Percentiles rank a stretch among this genome's conserved stretches.
These are phyloP conservation scores for Pythium brachiatum DNA, from an alignment of 352 stramenopile genomes.

Conservation along the genomic window DNA sequence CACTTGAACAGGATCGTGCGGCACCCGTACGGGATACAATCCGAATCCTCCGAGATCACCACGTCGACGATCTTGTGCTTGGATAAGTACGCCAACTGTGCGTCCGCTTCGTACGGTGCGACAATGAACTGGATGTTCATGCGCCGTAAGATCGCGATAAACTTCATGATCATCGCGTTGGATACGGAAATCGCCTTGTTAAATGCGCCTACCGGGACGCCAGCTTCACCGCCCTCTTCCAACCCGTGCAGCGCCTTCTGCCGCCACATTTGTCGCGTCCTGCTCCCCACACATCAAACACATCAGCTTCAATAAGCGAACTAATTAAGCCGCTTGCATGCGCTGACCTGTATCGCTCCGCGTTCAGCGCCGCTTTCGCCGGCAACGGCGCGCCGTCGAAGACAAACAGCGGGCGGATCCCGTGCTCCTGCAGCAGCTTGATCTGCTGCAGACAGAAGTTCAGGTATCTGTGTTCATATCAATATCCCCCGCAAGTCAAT, in stretches of 20 bases:
- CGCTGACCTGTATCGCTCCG: constrained; percentile 46
- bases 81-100: constrained; percentile 94
- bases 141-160: constrained; percentile 55
- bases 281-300: constrained; percentile 2
- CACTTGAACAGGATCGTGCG: constrained; percentile 93
- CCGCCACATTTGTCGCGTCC: constrained; percentile 34
- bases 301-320: neutral
- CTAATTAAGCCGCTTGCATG: too few relatives aligned
- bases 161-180: constrained; percentile 71
- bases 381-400: constrained; percentile 93
- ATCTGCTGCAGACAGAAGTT: constrained; percentile 88
- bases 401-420: constrained; percentile 88
- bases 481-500: neutral
- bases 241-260: constrained; percentile 35
- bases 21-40: constrained; percentile 95
- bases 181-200: constrained; percentile 60
- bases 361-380: constrained; percentile 76
- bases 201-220: constrained; percentile 30
- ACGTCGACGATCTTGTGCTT: constrained; percentile 87
- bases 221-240: constrained; percentile 25
- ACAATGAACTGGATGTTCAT: constrained; percentile 92
- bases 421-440: constrained; percentile 78
- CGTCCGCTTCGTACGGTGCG: constrained; percentile 97
- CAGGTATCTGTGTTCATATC: constrained; percentile 58
- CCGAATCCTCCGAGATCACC: constrained; percentile 97